Evolutionary conservation across 345 rosid species (phyloP).

Genomic region (Chamaenerion angustifolium): DNA sequence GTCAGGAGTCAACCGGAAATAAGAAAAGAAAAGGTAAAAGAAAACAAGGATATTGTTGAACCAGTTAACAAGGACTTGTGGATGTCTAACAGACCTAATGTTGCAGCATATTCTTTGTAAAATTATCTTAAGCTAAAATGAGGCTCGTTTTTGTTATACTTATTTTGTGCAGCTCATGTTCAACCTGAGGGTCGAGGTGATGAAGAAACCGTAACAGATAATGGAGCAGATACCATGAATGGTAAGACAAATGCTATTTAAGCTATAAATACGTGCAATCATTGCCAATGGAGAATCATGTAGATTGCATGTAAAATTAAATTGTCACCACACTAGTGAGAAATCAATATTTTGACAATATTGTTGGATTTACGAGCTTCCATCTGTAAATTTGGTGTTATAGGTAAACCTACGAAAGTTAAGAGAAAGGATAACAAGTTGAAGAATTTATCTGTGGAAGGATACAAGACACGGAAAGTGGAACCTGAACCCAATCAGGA

Average conservation of each 20-base stretch:
- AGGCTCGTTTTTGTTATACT: neutral
- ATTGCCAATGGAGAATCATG: neutral
- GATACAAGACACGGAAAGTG: slow-evolving; percentile 11
- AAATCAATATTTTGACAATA: neutral
- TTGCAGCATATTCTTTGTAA: neutral
- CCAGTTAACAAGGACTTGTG: neutral
- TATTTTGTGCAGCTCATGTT: neutral
- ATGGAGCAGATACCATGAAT: neutral
- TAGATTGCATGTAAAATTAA: neutral
- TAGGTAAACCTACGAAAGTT: slow-evolving; percentile 24
- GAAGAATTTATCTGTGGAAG: slow-evolving; percentile 3
- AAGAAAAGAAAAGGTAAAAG: slow-evolving; percentile 1
- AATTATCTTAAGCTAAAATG: neutral
- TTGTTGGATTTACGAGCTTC: neutral
- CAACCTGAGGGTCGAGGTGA: neutral
- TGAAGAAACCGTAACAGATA: neutral
- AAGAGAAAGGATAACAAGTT: slow-evolving; percentile 19
- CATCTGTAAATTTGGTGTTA: neutral
- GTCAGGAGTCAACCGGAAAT: neutral
- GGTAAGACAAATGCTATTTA: neutral
- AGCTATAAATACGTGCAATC: neutral
- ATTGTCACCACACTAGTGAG: neutral
- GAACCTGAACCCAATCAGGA: slow-evolving; percentile 15
- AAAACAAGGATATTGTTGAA: neutral
- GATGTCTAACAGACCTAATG: neutral